These are phyloP conservation scores for Xylaria sp. DNA, from an alignment of 2,329 filamentous ascomycete species.

Conservation along the genomic window DNA sequence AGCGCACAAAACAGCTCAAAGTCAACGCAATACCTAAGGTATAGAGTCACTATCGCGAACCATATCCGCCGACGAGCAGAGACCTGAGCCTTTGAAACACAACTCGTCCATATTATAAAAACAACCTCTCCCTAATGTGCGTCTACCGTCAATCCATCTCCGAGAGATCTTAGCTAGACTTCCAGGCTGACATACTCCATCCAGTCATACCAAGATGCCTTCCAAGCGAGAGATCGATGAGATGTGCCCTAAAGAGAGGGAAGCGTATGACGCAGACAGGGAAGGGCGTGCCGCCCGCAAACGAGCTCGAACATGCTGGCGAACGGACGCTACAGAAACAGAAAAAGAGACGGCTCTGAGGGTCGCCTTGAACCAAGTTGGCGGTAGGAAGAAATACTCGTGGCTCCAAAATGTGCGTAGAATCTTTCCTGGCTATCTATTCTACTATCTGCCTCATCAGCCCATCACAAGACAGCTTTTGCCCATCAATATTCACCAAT, in stretches of 20 bases:
- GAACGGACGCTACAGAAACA: slow-evolving; percentile 26
- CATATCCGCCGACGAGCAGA: background rate
- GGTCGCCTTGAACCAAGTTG: slow-evolving; percentile 20
- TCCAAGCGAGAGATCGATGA: background rate
- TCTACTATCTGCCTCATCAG: background rate
- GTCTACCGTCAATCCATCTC: background rate
- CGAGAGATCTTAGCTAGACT: background rate
- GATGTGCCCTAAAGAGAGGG: slow-evolving; percentile 7
- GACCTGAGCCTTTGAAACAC: background rate
- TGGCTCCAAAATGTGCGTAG: slow-evolving; percentile 41
- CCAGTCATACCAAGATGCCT: background rate
- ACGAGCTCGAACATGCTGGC: slow-evolving; percentile 19
- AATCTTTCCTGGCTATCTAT: background rate
- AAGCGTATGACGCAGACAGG: background rate
- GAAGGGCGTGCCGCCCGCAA: slow-evolving; percentile 46
- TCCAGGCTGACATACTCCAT: background rate
- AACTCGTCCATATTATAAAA: no score
- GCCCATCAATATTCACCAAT: background rate
- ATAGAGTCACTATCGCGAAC: background rate
- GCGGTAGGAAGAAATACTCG: slow-evolving; percentile 37
- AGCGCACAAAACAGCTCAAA: background rate
- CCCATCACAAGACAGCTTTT: no score
- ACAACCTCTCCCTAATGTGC: background rate
- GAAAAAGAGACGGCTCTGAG: slow-evolving; percentile 30
- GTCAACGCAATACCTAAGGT: background rate